Evolutionary conservation across 305 asterid species (phyloP).

Genomic region (Plantago coronopus): DNA sequence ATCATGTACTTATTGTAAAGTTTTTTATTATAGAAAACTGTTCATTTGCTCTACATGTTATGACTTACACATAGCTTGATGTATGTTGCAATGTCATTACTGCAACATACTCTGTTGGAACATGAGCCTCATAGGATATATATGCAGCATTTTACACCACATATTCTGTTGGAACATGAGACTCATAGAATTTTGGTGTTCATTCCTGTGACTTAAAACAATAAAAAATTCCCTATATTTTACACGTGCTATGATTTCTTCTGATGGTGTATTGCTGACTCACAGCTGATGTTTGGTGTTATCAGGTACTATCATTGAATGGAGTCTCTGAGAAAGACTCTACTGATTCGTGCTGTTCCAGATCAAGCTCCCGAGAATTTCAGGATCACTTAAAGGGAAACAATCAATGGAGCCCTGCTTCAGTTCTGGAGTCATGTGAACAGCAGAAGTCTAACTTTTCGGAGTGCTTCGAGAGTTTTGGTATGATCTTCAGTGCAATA

Average conservation of each 20-base stretch:
- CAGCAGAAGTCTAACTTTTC: constrained; percentile 25
- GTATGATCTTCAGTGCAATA: constrained; percentile 31
- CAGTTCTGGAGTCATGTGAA: constrained; percentile 47
- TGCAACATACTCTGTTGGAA: neutral
- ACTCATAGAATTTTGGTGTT: neutral
- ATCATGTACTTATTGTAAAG: no score
- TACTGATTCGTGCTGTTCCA: constrained; percentile 24
- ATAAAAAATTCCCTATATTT: neutral
- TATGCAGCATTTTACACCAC: no score
- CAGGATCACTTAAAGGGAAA: constrained; percentile 36
- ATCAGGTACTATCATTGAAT: constrained; percentile 38
- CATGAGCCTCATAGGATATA: neutral
- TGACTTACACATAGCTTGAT: neutral
- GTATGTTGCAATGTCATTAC: neutral
- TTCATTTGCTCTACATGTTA: no score
- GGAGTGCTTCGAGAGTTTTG: constrained; percentile 28
- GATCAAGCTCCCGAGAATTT: constrained; percentile 23
- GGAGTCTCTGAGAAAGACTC: constrained; percentile 32
- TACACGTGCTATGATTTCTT: neutral
- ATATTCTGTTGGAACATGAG: no score
- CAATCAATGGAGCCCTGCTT: constrained; percentile 55
- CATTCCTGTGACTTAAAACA: neutral
- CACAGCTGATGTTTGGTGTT: constrained; percentile 13
- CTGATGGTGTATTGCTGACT: neutral
- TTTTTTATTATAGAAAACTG: no score